Evolutionary conservation across 2,329 filamentous ascomycete species (phyloP).

Genomic region (Rutstroemia sp.): DNA sequence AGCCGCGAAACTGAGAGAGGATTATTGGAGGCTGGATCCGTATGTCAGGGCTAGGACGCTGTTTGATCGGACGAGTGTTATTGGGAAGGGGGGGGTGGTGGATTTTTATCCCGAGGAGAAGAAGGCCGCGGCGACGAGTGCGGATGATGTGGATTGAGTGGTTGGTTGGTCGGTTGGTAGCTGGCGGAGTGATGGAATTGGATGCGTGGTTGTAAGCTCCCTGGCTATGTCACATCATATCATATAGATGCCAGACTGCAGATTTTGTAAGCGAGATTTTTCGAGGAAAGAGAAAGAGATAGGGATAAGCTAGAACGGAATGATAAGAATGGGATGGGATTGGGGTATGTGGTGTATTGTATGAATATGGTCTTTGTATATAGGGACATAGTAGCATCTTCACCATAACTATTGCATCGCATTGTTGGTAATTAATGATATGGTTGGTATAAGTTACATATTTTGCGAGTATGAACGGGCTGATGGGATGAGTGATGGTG

Average conservation of each 20-base stretch:
- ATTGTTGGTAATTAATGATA: too few relatives aligned
- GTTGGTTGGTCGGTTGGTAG: conserved; percentile 10
- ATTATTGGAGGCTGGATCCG: conserved; percentile 88
- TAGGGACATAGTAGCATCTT: too few relatives aligned
- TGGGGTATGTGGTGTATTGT: not conserved
- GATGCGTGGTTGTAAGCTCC: too few relatives aligned
- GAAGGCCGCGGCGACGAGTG: conserved; percentile 10
- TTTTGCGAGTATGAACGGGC: too few relatives aligned
- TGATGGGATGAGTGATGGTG: too few relatives aligned
- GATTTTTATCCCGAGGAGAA: conserved; percentile 54
- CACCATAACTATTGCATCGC: too few relatives aligned
- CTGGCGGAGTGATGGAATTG: too few relatives aligned
- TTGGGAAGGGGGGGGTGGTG: conserved; percentile 59
- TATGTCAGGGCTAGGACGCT: conserved; percentile 75
- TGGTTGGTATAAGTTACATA: too few relatives aligned
- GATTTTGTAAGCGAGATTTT: conserved; percentile 23
- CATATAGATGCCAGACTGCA: too few relatives aligned
- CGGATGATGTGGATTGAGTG: conserved; percentile 26
- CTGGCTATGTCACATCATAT: too few relatives aligned
- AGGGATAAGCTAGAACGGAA: not conserved
- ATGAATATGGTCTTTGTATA: not conserved
- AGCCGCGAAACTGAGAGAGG: conserved; percentile 56
- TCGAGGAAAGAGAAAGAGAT: not conserved
- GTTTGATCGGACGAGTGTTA: conserved; percentile 74
- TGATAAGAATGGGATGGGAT: not conserved